Base-by-base conservation (phyloP, 2,329 filamentous ascomycete genomes). In the Colletotrichum musae region DNA sequence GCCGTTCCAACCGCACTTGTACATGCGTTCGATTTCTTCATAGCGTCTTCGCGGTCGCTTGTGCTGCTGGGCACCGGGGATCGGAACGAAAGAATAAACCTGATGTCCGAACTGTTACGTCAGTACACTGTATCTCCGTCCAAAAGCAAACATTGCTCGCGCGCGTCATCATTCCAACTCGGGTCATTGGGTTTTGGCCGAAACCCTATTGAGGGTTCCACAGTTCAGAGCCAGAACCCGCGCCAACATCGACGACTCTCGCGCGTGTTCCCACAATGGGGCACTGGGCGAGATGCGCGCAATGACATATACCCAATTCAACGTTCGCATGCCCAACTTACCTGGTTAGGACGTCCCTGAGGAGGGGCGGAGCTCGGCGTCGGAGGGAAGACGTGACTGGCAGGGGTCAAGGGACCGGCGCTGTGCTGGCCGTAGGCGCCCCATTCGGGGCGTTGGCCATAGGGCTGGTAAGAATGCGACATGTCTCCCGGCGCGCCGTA, bases 11-110 rank as follows among this genome's bases (percentile, higher is more conserved):
- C 95, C 96, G 78, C 96, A 99, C 82, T 98, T 98, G 86, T 99
- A 98, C 96, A 99, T 98, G 78, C 96, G 92, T 85, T 99, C 96
- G 75, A 99, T 99, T 80, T 99, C 96, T 82, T 99, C 96, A 76
- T 98, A 99, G 62, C 96, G 90, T 76, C 96, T 88, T 72, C 96
- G 90, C 13, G 96, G 96, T 68, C 96, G 91, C 85, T 99, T 99
- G 81, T 98, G 95, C 80, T 99, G 96, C 79, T 98, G 95, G 13
- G 95, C 94, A 72, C 96, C 96, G 2, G 96, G 96, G 76, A 98
- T 98, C 0, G 96, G 95, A 39, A 98, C 96, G 77, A 99, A 98
- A 0, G 95, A 98, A 80, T 98, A 98, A 48, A 99, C 95, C 88
- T 98, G 88, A 28, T 71, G 64, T 21, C 69, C 69, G 41, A 72